A percentile compares a stretch with the other conserved stretches of the same genome.
Conservation (phyloP, 805 yeast species). For the Spathaspora sp. region DNA sequence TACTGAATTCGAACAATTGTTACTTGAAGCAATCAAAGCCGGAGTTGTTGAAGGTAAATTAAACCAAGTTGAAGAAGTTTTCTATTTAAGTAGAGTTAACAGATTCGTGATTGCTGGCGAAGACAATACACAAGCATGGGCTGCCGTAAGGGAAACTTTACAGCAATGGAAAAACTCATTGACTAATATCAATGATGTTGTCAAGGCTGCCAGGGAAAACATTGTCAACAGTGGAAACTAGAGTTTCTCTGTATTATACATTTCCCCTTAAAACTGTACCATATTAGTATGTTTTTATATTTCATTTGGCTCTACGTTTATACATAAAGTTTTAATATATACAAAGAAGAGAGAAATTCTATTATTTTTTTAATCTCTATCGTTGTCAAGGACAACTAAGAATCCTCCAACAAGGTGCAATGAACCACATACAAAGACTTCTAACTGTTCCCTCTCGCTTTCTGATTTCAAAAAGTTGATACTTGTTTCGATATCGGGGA, state of each 20-base stretch:
- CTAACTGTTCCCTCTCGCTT: constrained; percentile 23
- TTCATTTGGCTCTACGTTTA: background rate
- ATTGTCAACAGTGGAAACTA: constrained; percentile 23
- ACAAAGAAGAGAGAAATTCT: background rate
- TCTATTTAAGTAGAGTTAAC: constrained; percentile 38
- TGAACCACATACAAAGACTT: constrained; percentile 92
- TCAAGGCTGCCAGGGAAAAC: constrained; percentile 40
- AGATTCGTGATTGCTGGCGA: constrained; percentile 39
- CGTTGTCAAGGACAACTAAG: constrained; percentile 70
- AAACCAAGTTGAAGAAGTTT: constrained; percentile 39
- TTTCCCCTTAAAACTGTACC: background rate
- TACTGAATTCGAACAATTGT: constrained; percentile 34
- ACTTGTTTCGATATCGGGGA: constrained; percentile 74
- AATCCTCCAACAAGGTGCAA: constrained; percentile 93
- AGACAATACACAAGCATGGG: constrained; percentile 30
- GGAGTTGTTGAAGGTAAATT: constrained; percentile 44
- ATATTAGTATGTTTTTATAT: background rate
- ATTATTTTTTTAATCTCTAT: constrained; percentile 5
- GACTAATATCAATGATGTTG: constrained; percentile 38
- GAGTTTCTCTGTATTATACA: background rate
- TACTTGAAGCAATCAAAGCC: constrained; percentile 40
- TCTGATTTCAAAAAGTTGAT: constrained; percentile 47
- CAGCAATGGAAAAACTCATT: constrained; percentile 38
- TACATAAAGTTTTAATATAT: background rate
- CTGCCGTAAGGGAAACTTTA: constrained; percentile 31